Base-by-base conservation (phyloP, 768 basidiomycete species). In the Russula virescens region DNA sequence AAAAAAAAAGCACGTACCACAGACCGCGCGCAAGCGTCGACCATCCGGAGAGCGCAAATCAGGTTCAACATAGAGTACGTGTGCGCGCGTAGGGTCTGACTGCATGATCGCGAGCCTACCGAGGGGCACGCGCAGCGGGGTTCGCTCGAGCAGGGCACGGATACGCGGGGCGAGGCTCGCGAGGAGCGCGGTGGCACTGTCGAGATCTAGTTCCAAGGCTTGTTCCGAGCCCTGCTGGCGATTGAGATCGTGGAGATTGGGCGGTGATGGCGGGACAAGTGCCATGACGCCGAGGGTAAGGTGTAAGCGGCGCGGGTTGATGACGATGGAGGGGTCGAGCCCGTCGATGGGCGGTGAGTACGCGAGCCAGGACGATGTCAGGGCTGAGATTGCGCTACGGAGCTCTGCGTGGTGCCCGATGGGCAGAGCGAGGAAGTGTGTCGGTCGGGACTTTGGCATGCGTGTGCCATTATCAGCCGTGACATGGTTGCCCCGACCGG, bases 271-370 rank as follows among this genome's bases (percentile, higher is more conserved):
- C 4, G 40, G 18, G 1, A 25, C 9, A 38, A 90, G 82, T 0
- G 80, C 73, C 85, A 91, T 87, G 1, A 89, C 87, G 1, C 88
- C 89, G 2, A 91, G 74, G 0, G 89, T 91, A 60, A 91, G 73
- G 71, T 91, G 89, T 47, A 90, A 73, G n/a, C 88, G 72, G 11
- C 80, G 77, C 0, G 79, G 73, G 9, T 76, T 76, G 58, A 89
- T 78, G 57, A 87, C 71, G 66, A 91, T 82, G 3, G 80, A 77
- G 10, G 68, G 69, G 71, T 91, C 85, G 5, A 91, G 75, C 0
- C 89, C 89, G 0, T 72, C 65, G 25, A 78, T 75, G 8, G 74
- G 63, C 0, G 76, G 75, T 5, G 62, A 58, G 26, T 65, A 58
- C 4, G 54, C 58, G 10, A 77, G 73, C 48, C 77, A 69, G 21